phyloP scores from a whole-genome alignment of 2,329 filamentous ascomycete genomes.

The Monosporascus ibericus region DNA sequence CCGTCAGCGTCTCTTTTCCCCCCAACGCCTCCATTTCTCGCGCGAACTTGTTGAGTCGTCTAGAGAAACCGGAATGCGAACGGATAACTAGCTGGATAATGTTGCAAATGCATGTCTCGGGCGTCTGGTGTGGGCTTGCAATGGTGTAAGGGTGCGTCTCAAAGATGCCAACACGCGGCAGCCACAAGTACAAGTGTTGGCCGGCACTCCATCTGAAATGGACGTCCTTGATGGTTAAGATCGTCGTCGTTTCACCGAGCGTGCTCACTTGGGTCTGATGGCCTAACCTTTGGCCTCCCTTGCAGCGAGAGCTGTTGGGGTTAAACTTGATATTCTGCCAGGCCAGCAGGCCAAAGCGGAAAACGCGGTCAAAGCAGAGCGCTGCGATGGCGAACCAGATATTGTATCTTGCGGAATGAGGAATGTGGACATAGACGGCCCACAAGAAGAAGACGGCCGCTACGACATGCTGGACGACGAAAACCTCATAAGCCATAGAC shows the following conservation, averaged over 20 bases:
- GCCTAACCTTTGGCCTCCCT: conserved; percentile 43
- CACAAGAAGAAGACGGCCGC: conserved; percentile 57
- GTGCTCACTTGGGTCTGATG: conserved; percentile 44
- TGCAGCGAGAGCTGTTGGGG: conserved; percentile 35
- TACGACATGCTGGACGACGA: conserved; percentile 61
- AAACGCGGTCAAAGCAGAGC: conserved; percentile 56
- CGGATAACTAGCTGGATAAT: conserved; percentile 54
- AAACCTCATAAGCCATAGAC: conserved; percentile 62
- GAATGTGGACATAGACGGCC: conserved; percentile 58
- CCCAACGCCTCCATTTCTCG: conserved; percentile 25
- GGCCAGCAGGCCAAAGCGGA: conserved; percentile 40
- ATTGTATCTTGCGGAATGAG: conserved; percentile 51
- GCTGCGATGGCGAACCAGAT: conserved; percentile 61
- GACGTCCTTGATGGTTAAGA: conserved; percentile 54
- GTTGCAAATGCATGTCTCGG: conserved; percentile 49
- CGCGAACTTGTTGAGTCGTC: conserved; percentile 43
- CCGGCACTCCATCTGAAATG: conserved; percentile 54
- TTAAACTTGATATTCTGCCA: conserved; percentile 47
- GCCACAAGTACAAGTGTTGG: conserved; percentile 56
- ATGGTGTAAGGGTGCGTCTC: conserved; percentile 59
- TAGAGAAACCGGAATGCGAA: conserved; percentile 51
- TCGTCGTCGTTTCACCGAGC: conserved; percentile 46
- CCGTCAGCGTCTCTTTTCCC: conserved; percentile 30
- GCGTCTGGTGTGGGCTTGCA: conserved; percentile 46
- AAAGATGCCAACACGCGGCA: conserved; percentile 46